A percentile compares a stretch with the other conserved stretches of the same genome.
Evolutionary conservation across 306 rosid genomes (phyloP).

Genomic region (Sicyos baderoa): DNA sequence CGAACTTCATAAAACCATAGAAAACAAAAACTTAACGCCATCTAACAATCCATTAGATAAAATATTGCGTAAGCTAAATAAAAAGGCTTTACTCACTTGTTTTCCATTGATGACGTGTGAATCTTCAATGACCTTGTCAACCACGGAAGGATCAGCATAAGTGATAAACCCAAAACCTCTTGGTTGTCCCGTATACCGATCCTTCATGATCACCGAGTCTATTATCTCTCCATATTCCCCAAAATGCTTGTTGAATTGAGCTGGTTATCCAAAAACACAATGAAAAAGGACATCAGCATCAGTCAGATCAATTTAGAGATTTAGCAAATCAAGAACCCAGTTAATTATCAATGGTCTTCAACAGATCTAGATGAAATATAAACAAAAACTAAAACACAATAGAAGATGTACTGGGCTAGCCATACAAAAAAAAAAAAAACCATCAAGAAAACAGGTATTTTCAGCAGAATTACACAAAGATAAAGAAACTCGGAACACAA

Average conservation of each 20-base stretch:
- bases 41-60: not conserved
- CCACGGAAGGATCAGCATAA: slow-evolving; percentile 76
- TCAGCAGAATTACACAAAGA: not conserved
- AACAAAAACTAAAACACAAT: not conserved
- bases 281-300: not conserved
- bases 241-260: slow-evolving; percentile 66
- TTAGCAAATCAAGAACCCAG: not conserved
- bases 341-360: not conserved
- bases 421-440: not conserved
- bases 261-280: slow-evolving; percentile 27
- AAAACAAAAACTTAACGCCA: not conserved
- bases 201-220: slow-evolving; percentile 90
- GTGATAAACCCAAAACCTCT: slow-evolving; percentile 90
- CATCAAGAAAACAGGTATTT: not conserved
- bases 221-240: slow-evolving; percentile 85
- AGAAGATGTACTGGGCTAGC: not conserved
- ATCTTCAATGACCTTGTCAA: slow-evolving; percentile 72
- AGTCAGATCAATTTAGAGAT: not conserved
- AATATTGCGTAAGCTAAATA: not conserved
- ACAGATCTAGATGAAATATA: not conserved
- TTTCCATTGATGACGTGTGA: slow-evolving; percentile 64
- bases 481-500: not conserved
- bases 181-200: slow-evolving; percentile 69
- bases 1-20: not conserved
- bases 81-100: slow-evolving; percentile 37